phyloP scores from a whole-genome alignment of 2,329 filamentous ascomycete species.

The Remersonia thermophila region DNA sequence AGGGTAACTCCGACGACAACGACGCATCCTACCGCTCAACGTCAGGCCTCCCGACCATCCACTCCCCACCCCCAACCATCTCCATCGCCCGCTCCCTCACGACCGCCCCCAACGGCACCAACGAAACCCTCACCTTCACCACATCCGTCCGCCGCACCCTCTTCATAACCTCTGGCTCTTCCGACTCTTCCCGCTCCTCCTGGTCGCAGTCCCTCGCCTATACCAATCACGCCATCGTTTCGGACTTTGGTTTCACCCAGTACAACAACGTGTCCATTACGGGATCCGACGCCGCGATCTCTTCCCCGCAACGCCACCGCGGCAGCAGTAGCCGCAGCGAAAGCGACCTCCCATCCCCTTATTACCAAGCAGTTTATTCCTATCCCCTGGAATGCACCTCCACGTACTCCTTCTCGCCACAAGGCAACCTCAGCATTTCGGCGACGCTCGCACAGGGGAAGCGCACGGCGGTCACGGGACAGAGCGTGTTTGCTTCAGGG shows the following conservation, averaged over 20 bases:
- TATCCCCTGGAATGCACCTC: slow-evolving; percentile 52
- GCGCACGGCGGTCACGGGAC: slow-evolving; percentile 25
- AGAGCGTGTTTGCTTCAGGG: slow-evolving; percentile 42
- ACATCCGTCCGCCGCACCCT: slow-evolving; percentile 44
- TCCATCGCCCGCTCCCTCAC: slow-evolving; percentile 36
- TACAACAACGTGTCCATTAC: slow-evolving; percentile 22
- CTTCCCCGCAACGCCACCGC: background rate
- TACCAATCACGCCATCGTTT: slow-evolving; percentile 37
- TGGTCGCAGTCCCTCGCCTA: slow-evolving; percentile 50
- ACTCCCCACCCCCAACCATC: slow-evolving; percentile 30
- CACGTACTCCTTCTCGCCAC: slow-evolving; percentile 30
- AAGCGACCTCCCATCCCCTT: too few species aligned
- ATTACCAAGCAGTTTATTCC: slow-evolving; percentile 32
- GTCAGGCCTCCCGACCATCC: slow-evolving; percentile 18
- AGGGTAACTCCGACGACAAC: slow-evolving; percentile 36
- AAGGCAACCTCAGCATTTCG: slow-evolving; percentile 34
- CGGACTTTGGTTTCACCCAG: slow-evolving; percentile 29
- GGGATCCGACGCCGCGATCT: slow-evolving; percentile 19
- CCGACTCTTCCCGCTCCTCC: slow-evolving; percentile 26
- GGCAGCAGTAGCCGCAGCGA: background rate
- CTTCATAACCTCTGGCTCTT: slow-evolving; percentile 34
- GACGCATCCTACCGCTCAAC: too few species aligned
- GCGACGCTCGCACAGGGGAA: slow-evolving; percentile 31
- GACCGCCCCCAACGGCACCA: slow-evolving; percentile 38
- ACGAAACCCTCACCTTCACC: slow-evolving; percentile 47